Conservation (phyloP, 2,329 filamentous ascomycete species). For the Dothideomycetes sp. region DNA sequence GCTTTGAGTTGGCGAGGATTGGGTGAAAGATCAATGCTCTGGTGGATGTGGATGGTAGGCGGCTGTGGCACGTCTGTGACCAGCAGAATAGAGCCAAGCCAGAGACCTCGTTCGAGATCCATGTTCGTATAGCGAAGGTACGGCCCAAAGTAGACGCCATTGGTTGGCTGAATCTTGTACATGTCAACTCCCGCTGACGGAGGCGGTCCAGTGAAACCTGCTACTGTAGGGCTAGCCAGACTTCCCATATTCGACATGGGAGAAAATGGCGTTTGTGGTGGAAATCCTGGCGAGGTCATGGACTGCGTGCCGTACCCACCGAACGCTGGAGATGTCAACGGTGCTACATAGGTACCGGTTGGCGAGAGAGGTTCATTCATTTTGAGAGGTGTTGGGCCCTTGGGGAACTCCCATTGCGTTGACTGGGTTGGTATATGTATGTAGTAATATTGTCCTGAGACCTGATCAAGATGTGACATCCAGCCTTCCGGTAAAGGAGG, state of each 20-base stretch:
- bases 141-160: conserved; percentile 95
- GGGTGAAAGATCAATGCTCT: conserved; percentile 79
- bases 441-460: conserved; percentile 96
- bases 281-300: conserved; percentile 69
- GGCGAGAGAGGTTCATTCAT: conserved; percentile 81
- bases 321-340: conserved; percentile 33
- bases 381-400: conserved; percentile 81
- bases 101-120: conserved; percentile 81
- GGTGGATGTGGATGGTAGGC: conserved; percentile 90
- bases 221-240: conserved; percentile 60
- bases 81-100: conserved; percentile 88
- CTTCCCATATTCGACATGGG: conserved; percentile 74
- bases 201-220: conserved; percentile 82
- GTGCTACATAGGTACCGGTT: conserved; percentile 43
- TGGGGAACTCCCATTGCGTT: conserved; percentile 98
- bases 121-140: conserved; percentile 95
- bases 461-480: conserved; percentile 94
- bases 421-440: conserved; percentile 92
- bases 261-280: conserved; percentile 57
- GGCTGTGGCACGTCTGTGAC: conserved; percentile 86
- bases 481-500: conserved; percentile 93
- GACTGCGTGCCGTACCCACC: conserved; percentile 49
- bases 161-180: conserved; percentile 87
- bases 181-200: conserved; percentile 81
- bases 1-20: conserved; percentile 78